phyloP scores from a whole-genome alignment of 345 rosid species.

The Laguncularia racemosa region DNA sequence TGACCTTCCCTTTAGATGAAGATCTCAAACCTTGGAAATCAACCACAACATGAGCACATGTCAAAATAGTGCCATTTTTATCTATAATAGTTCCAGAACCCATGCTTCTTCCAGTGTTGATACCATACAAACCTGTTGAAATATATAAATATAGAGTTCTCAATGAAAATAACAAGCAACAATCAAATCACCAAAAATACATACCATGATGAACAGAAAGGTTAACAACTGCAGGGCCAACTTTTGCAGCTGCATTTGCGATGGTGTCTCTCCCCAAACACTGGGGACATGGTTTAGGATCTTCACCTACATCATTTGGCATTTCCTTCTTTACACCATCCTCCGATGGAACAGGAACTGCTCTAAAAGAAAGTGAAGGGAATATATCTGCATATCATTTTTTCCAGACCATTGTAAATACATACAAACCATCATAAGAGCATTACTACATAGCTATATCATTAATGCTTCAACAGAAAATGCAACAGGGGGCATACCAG shows the following conservation, averaged over 20 bases:
- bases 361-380: slow-evolving; percentile 29
- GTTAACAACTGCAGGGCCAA: slow-evolving; percentile 85
- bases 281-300: slow-evolving; percentile 29
- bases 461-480: not conserved
- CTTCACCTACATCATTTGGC: slow-evolving; percentile 28
- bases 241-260: slow-evolving; percentile 82
- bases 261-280: slow-evolving; percentile 70
- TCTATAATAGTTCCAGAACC: slow-evolving; percentile 92
- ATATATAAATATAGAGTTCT: slow-evolving; percentile 8
- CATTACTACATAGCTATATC: no score
- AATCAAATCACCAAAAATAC: slow-evolving; percentile 1
- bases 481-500: slow-evolving; percentile 29
- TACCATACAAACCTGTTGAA: slow-evolving; percentile 41
- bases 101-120: slow-evolving; percentile 38
- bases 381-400: slow-evolving; percentile 29
- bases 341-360: slow-evolving; percentile 27
- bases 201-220: slow-evolving; percentile 68
- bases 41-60: slow-evolving; percentile 85
- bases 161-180: not conserved
- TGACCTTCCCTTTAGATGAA: slow-evolving; percentile 58
- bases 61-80: slow-evolving; percentile 72
- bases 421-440: not conserved
- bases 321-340: slow-evolving; percentile 18
- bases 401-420: not conserved
- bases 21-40: slow-evolving; percentile 45